Percentiles rank a stretch among this genome's conserved stretches.
Conservation (phyloP, 441 rosid species). For the Gossypium trilobum region DNA sequence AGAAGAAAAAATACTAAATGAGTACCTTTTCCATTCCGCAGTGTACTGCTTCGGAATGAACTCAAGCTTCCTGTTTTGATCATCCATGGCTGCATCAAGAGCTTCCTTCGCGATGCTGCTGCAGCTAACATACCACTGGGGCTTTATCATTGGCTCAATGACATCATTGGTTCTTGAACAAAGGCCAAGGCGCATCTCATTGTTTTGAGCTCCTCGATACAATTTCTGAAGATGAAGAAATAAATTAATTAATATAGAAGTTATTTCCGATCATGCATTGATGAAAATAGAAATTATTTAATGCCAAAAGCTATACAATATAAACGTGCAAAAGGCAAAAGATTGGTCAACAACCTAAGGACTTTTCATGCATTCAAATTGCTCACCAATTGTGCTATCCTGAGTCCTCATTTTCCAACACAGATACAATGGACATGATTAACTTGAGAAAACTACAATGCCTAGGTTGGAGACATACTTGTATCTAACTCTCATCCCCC, state of each 20-base stretch:
- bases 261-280: background rate
- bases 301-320: background rate
- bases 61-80: slow-evolving; percentile 57
- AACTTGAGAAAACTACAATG: background rate
- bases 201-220: slow-evolving; percentile 64
- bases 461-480: background rate
- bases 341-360: background rate
- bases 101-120: slow-evolving; percentile 62
- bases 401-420: background rate
- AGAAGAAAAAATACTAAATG: background rate
- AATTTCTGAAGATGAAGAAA: slow-evolving; percentile 38
- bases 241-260: background rate
- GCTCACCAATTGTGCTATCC: background rate
- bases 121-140: slow-evolving; percentile 84
- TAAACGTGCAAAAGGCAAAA: background rate
- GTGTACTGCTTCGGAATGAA: slow-evolving; percentile 77
- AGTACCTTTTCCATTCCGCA: slow-evolving; percentile 31
- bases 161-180: slow-evolving; percentile 81
- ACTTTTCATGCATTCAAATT: background rate
- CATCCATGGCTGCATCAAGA: slow-evolving; percentile 60
- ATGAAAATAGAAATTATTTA: background rate
- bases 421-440: background rate
- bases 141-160: slow-evolving; percentile 84
- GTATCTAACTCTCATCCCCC: background rate
- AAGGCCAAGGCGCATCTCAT: slow-evolving; percentile 87